Conservation (phyloP, 176 grass and related monocot genomes). For the Phragmites australis region DNA sequence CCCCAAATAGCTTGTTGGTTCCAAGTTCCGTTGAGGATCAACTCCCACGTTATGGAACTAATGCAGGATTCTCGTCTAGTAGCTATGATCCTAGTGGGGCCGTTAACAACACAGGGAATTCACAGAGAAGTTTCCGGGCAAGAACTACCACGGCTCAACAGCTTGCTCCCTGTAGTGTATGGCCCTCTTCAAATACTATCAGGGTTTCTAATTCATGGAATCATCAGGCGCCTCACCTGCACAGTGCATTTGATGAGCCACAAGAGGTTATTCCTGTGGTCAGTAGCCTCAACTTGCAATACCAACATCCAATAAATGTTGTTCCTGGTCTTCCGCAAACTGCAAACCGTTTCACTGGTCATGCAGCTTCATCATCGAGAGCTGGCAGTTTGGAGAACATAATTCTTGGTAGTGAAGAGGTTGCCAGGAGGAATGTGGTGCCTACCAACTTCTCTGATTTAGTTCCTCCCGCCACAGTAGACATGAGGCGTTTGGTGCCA, state of each 20-base stretch:
- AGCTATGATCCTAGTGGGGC: slow-evolving; percentile 44
- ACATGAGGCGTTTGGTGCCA: slow-evolving; percentile 52
- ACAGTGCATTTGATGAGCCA: slow-evolving; percentile 51
- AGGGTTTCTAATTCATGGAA: slow-evolving; percentile 45
- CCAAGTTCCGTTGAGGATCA: slow-evolving; percentile 54
- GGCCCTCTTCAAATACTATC: slow-evolving; percentile 48
- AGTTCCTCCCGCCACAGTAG: slow-evolving; percentile 27
- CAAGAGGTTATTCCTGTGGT: slow-evolving; percentile 46
- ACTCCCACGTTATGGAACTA: slow-evolving; percentile 35
- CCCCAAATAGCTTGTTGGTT: slow-evolving; percentile 39
- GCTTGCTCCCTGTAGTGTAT: slow-evolving; percentile 40
- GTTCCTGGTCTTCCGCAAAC: slow-evolving; percentile 46
- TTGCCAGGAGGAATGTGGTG: slow-evolving; percentile 37
- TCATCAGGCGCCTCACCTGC: slow-evolving; percentile 42
- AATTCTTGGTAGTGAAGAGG: slow-evolving; percentile 41
- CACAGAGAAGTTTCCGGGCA: slow-evolving; percentile 59
- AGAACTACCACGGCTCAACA: slow-evolving; percentile 51
- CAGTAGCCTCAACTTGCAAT: slow-evolving; percentile 45
- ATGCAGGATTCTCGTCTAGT: slow-evolving; percentile 30
- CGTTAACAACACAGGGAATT: slow-evolving; percentile 34
- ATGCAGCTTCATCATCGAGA: slow-evolving; percentile 54
- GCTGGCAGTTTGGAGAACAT: slow-evolving; percentile 42
- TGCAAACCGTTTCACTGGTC: slow-evolving; percentile 48
- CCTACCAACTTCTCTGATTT: slow-evolving; percentile 43
- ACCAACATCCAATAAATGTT: slow-evolving; percentile 48